These are phyloP conservation scores for Clavispora santaluciae DNA, from an alignment of 805 yeast species.

Conservation along the genomic window DNA sequence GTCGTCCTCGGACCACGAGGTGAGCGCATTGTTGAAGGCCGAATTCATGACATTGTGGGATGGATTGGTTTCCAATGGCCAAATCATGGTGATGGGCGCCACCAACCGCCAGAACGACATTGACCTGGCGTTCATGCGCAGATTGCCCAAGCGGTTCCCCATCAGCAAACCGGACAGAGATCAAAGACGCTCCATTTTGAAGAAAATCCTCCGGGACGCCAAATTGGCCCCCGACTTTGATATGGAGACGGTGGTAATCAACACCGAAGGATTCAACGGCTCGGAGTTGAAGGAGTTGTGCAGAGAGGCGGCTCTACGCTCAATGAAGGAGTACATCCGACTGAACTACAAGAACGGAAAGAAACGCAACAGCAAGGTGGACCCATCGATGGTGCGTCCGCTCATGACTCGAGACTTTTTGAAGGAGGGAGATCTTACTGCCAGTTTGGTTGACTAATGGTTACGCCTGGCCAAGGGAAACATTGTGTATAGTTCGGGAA, in stretches of 20 bases:
- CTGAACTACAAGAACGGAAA: constrained; percentile 44
- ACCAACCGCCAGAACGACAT: constrained; percentile 91
- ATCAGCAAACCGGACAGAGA: constrained; percentile 63
- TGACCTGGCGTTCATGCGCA: constrained; percentile 85
- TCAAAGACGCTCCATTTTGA: constrained; percentile 68
- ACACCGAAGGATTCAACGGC: constrained; percentile 75
- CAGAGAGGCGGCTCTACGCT: constrained; percentile 86
- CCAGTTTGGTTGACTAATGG: constrained; percentile 11
- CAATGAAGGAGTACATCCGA: constrained; percentile 81
- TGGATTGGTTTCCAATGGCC: constrained; percentile 73
- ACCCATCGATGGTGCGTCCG: constrained; percentile 51
- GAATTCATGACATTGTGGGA: constrained; percentile 99
- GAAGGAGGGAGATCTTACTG: constrained; percentile 19
- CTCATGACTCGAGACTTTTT: constrained; percentile 61
- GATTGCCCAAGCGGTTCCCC: constrained; percentile 87
- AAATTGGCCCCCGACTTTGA: constrained; percentile 58
- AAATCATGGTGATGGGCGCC: constrained; percentile 88
- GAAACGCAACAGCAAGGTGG: constrained; percentile 20
- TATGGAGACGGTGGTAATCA: constrained; percentile 50
- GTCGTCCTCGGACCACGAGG: constrained; percentile 82
- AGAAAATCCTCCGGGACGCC: constrained; percentile 64
- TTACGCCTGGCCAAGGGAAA: neutral
- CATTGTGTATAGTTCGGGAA: neutral
- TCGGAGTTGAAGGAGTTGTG: constrained; percentile 88
- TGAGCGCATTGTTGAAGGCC: constrained; percentile 90